Percentiles rank a stretch among this genome's conserved stretches.
Conservation (phyloP, 768 basidiomycete species). For the Piloderma croceum region DNA sequence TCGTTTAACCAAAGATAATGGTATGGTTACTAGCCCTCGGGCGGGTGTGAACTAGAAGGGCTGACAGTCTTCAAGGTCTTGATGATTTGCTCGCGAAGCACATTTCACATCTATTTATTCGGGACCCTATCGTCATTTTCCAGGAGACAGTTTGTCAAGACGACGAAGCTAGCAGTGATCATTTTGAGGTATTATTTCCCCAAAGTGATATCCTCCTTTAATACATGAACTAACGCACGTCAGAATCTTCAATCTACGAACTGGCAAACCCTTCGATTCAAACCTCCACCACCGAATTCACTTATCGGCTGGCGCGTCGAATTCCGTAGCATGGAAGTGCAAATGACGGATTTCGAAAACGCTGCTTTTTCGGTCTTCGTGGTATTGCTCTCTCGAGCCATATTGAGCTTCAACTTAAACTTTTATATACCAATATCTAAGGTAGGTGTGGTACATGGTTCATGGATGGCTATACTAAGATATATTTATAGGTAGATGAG, state of each 20-base stretch:
- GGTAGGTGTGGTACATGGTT: no score
- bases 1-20: constrained; percentile 73
- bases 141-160: constrained; percentile 92
- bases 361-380: constrained; percentile 95
- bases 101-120: constrained; percentile 92
- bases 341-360: constrained; percentile 98
- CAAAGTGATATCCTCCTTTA: constrained; percentile 1
- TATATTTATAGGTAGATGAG: constrained; percentile 73
- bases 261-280: constrained; percentile 98
- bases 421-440: constrained; percentile 97
- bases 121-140: constrained; percentile 94
- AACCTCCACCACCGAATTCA: constrained; percentile 92
- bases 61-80: constrained; percentile 48
- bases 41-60: background rate
- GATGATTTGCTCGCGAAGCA: constrained; percentile 87
- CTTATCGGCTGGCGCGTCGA: constrained; percentile 97
- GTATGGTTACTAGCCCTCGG: constrained; percentile 17
- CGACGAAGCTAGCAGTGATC: constrained; percentile 81
- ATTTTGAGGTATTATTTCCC: constrained; percentile 72
- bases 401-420: constrained; percentile 85
- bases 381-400: constrained; percentile 90
- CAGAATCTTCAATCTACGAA: constrained; percentile 99
- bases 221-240: constrained; percentile 1
- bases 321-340: constrained; percentile 98
- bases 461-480: no score